Conservation (phyloP, 2,329 filamentous ascomycete species). For the Sordariomycetes sp. region DNA sequence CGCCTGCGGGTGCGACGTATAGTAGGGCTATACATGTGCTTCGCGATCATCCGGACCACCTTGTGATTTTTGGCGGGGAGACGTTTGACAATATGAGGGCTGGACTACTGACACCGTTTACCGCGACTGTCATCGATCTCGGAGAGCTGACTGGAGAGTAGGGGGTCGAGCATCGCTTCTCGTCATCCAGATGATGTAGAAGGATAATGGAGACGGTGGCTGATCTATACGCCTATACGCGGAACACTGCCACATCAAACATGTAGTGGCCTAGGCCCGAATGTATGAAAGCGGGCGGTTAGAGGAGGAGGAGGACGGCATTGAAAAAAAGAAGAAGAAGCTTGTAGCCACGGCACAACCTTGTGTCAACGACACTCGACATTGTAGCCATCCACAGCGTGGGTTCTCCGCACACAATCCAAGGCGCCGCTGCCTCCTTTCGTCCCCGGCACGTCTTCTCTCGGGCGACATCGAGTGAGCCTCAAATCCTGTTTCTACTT, state of each 20-base stretch:
- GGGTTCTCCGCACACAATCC: not conserved
- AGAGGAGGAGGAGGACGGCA: too few relatives aligned
- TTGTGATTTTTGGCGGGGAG: conserved; percentile 27
- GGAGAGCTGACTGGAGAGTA: not conserved
- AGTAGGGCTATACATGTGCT: conserved; percentile 21
- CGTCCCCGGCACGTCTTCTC: not conserved
- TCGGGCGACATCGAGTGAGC: not conserved
- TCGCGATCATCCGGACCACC: conserved; percentile 16
- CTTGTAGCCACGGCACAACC: not conserved
- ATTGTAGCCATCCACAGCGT: not conserved
- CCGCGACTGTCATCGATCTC: not conserved
- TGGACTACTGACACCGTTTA: not conserved
- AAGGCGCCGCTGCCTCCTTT: not conserved
- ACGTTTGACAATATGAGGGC: conserved; percentile 3
- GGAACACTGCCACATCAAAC: too few relatives aligned
- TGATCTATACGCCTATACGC: too few relatives aligned
- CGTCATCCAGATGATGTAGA: not conserved
- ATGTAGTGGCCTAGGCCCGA: too few relatives aligned
- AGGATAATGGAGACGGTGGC: not conserved
- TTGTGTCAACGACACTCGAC: not conserved
- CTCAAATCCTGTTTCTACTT: not conserved
- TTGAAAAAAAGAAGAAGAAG: not conserved
- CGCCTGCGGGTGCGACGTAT: conserved; percentile 21
- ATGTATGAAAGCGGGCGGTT: too few relatives aligned
- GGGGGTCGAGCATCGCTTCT: not conserved